Percentiles rank a stretch among this genome's conserved stretches.
These are phyloP conservation scores for Annona squamosa DNA, from an alignment of 164 flowering plant genomes.

Conservation along the genomic window DNA sequence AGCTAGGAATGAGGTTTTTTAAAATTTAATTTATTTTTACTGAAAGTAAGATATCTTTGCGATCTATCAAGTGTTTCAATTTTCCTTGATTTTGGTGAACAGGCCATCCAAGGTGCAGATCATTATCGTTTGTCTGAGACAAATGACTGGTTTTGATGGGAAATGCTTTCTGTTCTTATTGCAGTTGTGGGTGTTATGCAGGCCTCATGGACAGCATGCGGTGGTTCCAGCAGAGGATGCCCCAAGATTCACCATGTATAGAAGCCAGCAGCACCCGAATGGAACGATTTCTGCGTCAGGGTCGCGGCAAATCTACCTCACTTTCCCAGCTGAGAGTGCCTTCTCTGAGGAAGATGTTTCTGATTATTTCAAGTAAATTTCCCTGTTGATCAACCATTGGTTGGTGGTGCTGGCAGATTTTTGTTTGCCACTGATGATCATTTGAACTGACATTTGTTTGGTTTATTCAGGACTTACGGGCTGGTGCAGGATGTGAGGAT, in stretches of 20 bases:
- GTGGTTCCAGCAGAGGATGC: slow-evolving; percentile 77
- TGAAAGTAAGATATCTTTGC: no score
- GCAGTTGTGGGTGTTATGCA: slow-evolving; percentile 21
- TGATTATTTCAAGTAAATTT: slow-evolving; percentile 58
- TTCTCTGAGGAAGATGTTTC: slow-evolving; percentile 81
- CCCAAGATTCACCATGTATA: slow-evolving; percentile 38
- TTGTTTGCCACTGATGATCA: neutral
- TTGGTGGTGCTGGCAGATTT: neutral
- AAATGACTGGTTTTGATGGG: neutral
- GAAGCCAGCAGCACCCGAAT: slow-evolving; percentile 51
- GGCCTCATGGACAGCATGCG: slow-evolving; percentile 88
- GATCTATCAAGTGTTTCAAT: neutral
- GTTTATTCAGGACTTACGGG: slow-evolving; percentile 49
- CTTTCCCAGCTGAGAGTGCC: slow-evolving; percentile 85
- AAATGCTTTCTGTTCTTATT: neutral
- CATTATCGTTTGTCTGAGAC: neutral
- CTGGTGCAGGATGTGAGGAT: slow-evolving; percentile 91
- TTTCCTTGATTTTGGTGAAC: neutral
- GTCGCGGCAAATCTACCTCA: slow-evolving; percentile 78
- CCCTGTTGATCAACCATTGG: neutral
- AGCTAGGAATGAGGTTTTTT: no score
- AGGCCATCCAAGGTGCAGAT: neutral
- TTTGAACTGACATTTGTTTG: neutral
- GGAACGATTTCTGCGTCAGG: slow-evolving; percentile 57
- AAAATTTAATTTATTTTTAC: no score